Conservation (phyloP, 257 asterid species). For the Jasminum sambac region DNA sequence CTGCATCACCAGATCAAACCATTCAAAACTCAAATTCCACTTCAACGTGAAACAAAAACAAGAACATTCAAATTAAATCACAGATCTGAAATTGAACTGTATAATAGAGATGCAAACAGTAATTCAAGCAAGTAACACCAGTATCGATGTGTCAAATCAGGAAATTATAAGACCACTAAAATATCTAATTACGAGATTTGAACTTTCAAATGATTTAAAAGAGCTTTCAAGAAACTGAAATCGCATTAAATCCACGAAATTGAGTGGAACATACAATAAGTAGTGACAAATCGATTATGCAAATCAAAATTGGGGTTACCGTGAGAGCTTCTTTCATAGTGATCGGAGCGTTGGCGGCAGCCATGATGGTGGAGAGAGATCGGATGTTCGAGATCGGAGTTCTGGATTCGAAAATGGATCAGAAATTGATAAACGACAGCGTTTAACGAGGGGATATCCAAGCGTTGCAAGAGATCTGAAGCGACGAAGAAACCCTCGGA, state of each 20-base stretch:
- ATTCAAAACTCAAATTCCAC: slow-evolving; percentile 5
- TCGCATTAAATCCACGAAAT: neutral
- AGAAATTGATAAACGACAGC: slow-evolving; percentile 30
- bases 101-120: slow-evolving; percentile 1
- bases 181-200: neutral
- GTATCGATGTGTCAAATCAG: slow-evolving; percentile 22
- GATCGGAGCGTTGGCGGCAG: slow-evolving; percentile 99
- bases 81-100: slow-evolving; percentile 31
- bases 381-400: slow-evolving; percentile 44
- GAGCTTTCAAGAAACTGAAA: neutral
- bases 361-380: slow-evolving; percentile 67
- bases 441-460: slow-evolving; percentile 26
- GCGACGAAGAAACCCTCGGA: slow-evolving; percentile 44
- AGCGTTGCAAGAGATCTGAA: slow-evolving; percentile 44
- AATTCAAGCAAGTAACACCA: slow-evolving; percentile 17
- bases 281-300: slow-evolving; percentile 15
- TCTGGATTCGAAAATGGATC: slow-evolving; percentile 56
- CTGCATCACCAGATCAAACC: slow-evolving; percentile 44
- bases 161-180: slow-evolving; percentile 20
- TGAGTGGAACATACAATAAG: slow-evolving; percentile 25
- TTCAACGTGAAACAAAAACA: slow-evolving; percentile 18
- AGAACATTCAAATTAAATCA: neutral
- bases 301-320: slow-evolving; percentile 40
- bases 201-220: neutral
- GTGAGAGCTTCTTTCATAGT: slow-evolving; percentile 95